Base-by-base conservation (phyloP, 495 filamentous ascomycete genomes). In the Glutinoglossum americanum region DNA sequence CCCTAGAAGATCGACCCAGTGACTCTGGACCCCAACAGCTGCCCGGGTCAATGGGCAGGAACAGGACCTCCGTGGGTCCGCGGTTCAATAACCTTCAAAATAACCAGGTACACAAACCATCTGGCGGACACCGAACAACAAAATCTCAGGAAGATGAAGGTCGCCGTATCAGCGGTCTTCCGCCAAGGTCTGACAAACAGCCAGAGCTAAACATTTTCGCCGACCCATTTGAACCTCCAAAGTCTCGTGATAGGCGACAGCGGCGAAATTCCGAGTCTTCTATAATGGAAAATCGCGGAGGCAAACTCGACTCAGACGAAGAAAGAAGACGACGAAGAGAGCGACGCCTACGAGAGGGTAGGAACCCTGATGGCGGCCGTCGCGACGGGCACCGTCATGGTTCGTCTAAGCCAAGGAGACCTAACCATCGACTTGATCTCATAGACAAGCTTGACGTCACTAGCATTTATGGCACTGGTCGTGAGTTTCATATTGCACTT, bases 381-480 rank as follows among this genome's bases (percentile, higher is more conserved):
- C 65, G 71, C 32, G 73, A 74, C 39, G 67, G 54, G 28, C 35
- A 41, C n/a, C 54, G 15, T 67, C 56, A 70, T 68, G 59, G 64
- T 69, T 37, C 26, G 61, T 51, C 59, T 51, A 80, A 73, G 67
- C 63, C 64, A 28, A 78, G 73, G 67, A 74, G 69, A 64, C 71
- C 70, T 57, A 78, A 74, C 59, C 76, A 81, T 56, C 80, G 81
- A 60, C 69, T 97, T 57, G 93, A 99, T 68, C 78, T 97, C 54
- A 99, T 99, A 63, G 93, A 99, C 69, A 90, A 94, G 65, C 74
- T 99, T 51, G 93, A 99, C 74, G 92, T 90, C 48, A 95, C 90
- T 11, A 89, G 90, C 63, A 93, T 99, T 64, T 96, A 94, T 65
- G 92, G 93, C 47, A 85, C 87, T 59, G 92, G 92, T 67, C 75